These are phyloP conservation scores for Agrocybe praecox DNA, from an alignment of 768 basidiomycete genomes.

Conservation along the genomic window DNA sequence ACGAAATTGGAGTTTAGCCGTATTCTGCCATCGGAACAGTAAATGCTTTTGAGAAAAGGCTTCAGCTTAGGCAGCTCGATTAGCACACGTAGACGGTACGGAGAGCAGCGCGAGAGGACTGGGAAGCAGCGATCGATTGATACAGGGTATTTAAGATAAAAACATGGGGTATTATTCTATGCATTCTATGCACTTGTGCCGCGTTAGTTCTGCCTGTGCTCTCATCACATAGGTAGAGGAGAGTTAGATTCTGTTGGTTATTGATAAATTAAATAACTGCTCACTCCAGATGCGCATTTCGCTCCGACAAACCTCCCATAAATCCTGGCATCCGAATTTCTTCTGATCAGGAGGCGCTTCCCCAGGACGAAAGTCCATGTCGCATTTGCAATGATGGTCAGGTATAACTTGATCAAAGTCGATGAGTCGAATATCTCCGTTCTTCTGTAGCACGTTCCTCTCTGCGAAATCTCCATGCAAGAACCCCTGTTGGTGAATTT, in stretches of 20 bases:
- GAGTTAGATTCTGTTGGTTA: not conserved
- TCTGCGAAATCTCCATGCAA: conserved; percentile 45
- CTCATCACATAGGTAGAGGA: not conserved
- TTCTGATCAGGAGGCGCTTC: conserved; percentile 24
- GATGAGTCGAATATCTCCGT: conserved; percentile 39
- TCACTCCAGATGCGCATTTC: conserved; percentile 31
- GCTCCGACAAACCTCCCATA: conserved; percentile 32
- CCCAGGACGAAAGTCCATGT: conserved; percentile 29
- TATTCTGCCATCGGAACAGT: too few species aligned
- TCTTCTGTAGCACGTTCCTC: conserved; percentile 36
- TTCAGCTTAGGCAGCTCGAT: too few species aligned
- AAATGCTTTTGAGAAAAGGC: too few species aligned
- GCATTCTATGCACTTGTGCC: too few species aligned
- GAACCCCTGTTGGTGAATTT: conserved; percentile 35
- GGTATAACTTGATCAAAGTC: conserved; percentile 35
- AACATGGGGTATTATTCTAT: too few species aligned
- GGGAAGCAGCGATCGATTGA: too few species aligned
- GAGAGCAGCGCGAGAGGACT: too few species aligned
- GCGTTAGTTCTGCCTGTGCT: not conserved
- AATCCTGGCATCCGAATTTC: conserved; percentile 31
- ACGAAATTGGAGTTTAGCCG: too few species aligned
- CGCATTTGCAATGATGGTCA: conserved; percentile 30
- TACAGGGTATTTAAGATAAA: too few species aligned
- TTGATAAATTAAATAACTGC: not conserved
- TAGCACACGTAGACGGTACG: too few species aligned